A percentile compares a stretch with the other conserved stretches of the same genome.
These are phyloP conservation scores for Pseudogymnoascus sp. DNA, from an alignment of 2,329 filamentous ascomycete genomes.

Conservation along the genomic window DNA sequence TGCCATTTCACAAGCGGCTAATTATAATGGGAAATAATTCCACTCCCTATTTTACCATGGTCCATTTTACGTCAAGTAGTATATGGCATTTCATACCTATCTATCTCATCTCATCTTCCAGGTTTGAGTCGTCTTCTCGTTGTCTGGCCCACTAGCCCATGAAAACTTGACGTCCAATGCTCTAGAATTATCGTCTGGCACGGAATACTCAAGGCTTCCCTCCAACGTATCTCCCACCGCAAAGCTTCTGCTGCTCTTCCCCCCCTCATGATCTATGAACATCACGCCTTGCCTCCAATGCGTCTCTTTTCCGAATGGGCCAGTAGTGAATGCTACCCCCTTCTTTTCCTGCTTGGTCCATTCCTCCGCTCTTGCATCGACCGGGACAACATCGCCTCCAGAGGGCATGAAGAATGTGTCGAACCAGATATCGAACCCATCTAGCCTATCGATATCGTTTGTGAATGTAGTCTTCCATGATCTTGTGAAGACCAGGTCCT, in stretches of 20 bases:
- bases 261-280: slow-evolving; percentile 49
- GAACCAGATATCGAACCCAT: slow-evolving; percentile 89
- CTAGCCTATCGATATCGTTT: slow-evolving; percentile 58
- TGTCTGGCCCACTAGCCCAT: slow-evolving; percentile 38
- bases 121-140: slow-evolving; percentile 18
- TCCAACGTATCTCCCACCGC: slow-evolving; percentile 46
- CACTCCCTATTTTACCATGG: not conserved
- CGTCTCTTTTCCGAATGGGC: slow-evolving; percentile 65
- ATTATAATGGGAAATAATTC: not conserved
- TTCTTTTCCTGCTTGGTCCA: slow-evolving; percentile 51
- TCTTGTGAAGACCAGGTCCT: slow-evolving; percentile 69
- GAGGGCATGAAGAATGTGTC: slow-evolving; percentile 80
- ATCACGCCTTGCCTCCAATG: slow-evolving; percentile 87
- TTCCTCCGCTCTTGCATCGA: slow-evolving; percentile 49
- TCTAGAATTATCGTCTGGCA: slow-evolving; percentile 60
- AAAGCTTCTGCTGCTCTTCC: slow-evolving; percentile 38
- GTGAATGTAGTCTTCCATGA: slow-evolving; percentile 56
- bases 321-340: slow-evolving; percentile 80
- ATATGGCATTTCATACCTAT: not conserved
- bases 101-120: slow-evolving; percentile 30
- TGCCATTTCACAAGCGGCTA: not conserved
- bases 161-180: slow-evolving; percentile 55
- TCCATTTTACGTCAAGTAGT: not conserved
- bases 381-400: slow-evolving; percentile 38
- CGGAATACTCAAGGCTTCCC: slow-evolving; percentile 63